Evolutionary conservation across 371 early-diverging fungal species (phyloP).

Genomic region (Mucor saturninus): DNA sequence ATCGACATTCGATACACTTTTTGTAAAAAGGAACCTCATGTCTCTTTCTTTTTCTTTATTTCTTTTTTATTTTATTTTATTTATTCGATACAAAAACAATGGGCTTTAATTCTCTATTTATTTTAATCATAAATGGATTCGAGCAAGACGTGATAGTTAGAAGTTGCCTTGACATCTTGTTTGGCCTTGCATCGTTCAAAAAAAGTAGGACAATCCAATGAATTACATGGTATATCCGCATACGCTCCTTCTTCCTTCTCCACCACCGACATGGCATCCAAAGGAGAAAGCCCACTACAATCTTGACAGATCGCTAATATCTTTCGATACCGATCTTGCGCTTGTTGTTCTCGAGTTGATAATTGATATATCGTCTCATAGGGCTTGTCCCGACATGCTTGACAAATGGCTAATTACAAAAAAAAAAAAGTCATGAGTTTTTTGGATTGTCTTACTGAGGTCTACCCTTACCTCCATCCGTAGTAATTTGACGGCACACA

Average conservation of each 20-base stretch:
- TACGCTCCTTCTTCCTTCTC: not conserved
- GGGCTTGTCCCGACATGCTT: conserved; percentile 22
- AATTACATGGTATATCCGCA: conserved; percentile 47
- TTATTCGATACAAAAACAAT: too few relatives aligned
- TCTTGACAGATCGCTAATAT: conserved; percentile 34
- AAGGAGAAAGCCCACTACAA: conserved; percentile 32
- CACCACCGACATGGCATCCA: conserved; percentile 19
- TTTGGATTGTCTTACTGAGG: too few relatives aligned
- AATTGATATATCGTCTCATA: conserved; percentile 25
- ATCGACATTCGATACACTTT: too few relatives aligned
- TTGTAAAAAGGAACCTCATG: too few relatives aligned
- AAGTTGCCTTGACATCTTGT: conserved; percentile 34
- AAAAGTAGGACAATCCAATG: conserved; percentile 49
- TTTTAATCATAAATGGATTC: conserved; percentile 12
- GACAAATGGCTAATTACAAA: conserved; percentile 29
- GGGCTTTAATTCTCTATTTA: not conserved
- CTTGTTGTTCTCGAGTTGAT: conserved; percentile 25
- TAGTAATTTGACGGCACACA: conserved; percentile 35
- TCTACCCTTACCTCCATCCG: conserved; percentile 32
- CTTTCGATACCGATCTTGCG: conserved; percentile 25
- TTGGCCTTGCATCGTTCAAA: conserved; percentile 46
- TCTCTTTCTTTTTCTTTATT: too few relatives aligned
- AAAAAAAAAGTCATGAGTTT: too few relatives aligned
- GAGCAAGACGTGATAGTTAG: conserved; percentile 33
- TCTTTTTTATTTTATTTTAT: too few relatives aligned